Base-by-base conservation (phyloP, 2,329 filamentous ascomycete species). In the Cytospora paraplurivora region DNA sequence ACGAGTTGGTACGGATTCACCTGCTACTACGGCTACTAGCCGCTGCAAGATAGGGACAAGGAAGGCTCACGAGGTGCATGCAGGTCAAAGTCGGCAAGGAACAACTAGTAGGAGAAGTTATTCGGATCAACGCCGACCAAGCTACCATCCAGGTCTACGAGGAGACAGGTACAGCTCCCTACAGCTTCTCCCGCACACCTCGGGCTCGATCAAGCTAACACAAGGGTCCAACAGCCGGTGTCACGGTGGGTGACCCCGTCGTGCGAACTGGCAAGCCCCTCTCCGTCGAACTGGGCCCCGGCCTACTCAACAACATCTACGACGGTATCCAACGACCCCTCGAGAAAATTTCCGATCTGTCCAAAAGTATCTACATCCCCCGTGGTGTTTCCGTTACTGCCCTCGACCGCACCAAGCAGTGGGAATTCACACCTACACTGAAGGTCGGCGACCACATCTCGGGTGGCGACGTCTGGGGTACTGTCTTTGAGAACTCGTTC, bases 121-220 rank as follows among this genome's bases (percentile, higher is more conserved):
- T 99, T 84, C 91, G 95, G 77, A 96, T 99, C 80, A 95, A 92
- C 73, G 89, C 83, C 76, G 95, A 99, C 78, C 96, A 94, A 81
- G 93, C 93, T 71, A 97, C 93, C 56, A 96, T 99, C 71, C 95
- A 99, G 81, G 95, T 99, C 70, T 99, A 99, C 82, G 95, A 99
- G 79, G 95, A 99, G 81, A 99, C 95, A 71, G 92, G 93, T 96
- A 85, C 67, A 84, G 69, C 67, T 17, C 37, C 56, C 57, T 33
- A 44, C 34, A 50, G 60, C 51, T 59, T 54, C 27, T 27, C 21
- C 56, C 50, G 34, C 11, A 49, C 21, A 27, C 53, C 34, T 34
- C 21, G n/a, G 0, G 7, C 8, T 35, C 2, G 2, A 38, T 15
- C 12, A 64, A 63, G 59, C 66, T 71, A 62, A 71, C 67, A 62